Evolutionary conservation across 306 rosid species (phyloP).

Genomic region (Sicyos baderoa): DNA sequence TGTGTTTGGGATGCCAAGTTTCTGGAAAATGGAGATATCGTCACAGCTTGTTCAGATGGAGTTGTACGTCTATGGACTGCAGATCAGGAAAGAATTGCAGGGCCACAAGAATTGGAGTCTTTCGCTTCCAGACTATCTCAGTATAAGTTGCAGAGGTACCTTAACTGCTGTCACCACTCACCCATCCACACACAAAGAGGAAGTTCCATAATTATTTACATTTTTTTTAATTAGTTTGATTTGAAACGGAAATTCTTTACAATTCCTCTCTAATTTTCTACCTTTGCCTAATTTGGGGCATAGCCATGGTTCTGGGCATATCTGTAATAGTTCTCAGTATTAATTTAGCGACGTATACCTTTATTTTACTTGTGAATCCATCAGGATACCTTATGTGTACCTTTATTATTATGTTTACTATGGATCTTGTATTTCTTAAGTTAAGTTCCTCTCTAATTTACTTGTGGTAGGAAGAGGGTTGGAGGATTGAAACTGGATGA

Average conservation of each 20-base stretch:
- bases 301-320: too few relatives aligned
- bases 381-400: neutral
- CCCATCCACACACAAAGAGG: too few relatives aligned
- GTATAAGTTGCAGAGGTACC: slow-evolving; percentile 70
- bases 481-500: slow-evolving; percentile 94
- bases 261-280: too few relatives aligned
- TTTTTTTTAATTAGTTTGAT: too few relatives aligned
- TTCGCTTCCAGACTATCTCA: slow-evolving; percentile 60
- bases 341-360: neutral
- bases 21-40: slow-evolving; percentile 91
- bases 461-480: slow-evolving; percentile 66
- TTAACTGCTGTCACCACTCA: neutral
- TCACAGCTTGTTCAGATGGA: slow-evolving; percentile 95
- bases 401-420: neutral
- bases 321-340: neutral
- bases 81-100: slow-evolving; percentile 56
- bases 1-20: slow-evolving; percentile 96
- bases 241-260: too few relatives aligned
- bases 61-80: slow-evolving; percentile 70
- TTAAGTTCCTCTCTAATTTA: slow-evolving; percentile 1
- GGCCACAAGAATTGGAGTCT: slow-evolving; percentile 54
- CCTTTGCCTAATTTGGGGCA: too few relatives aligned
- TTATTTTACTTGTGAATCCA: neutral
- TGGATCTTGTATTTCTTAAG: neutral
- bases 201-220: neutral